Evolutionary conservation across 2,329 filamentous ascomycete genomes (phyloP), one percentile per base, ranked within the genome.

Genomic region (Gnomoniopsis smithogilvyi): DNA sequence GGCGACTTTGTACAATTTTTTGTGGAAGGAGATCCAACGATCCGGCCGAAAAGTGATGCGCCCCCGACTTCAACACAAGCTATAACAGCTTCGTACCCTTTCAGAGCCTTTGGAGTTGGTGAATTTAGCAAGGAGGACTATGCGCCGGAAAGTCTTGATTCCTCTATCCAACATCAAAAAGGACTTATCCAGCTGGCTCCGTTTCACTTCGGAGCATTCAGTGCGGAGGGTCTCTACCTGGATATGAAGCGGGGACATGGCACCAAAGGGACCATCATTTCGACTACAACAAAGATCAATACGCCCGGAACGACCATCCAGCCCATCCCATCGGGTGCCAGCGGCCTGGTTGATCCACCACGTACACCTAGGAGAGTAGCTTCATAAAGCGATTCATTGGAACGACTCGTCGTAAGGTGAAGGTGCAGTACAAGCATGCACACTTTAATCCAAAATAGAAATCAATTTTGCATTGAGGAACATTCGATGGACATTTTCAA

Each of bases 1-100:
- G 89, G 87, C 8, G 85, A 88, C 15, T 81, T 74, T 51, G 80
- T 94, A 21, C 84, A 89, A 67, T 91, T 90, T 68, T 85, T 89
- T 64, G 76, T 83, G 22, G 57, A 54, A 3, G 53, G 51, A 19
- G 43, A 51, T 15, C 24, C 45, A 73, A 76, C 58, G 73, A 68
- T 50, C 64, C 67, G 60, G 63, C 59, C 49, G 11, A 12, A 55
- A 12, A 6, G 17, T 36, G 30, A 1, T 14, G 47, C 4, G n/a
- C 8, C 15, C 3, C 14, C 3, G 1, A 36, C 3, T 36, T 52
- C 24, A 7, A n/a, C 14, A 8, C 51, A 59, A 65, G 51, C 64
- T 58, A 8, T n/a, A n/a, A 36, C 41, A 45, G 41, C 19, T 6
- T 4, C 14, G 3, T 60, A 60, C 24, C 53, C 56, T 7, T 36